phyloP scores from a whole-genome alignment of 208 protist species.

The Leptomonas seymouri region DNA sequence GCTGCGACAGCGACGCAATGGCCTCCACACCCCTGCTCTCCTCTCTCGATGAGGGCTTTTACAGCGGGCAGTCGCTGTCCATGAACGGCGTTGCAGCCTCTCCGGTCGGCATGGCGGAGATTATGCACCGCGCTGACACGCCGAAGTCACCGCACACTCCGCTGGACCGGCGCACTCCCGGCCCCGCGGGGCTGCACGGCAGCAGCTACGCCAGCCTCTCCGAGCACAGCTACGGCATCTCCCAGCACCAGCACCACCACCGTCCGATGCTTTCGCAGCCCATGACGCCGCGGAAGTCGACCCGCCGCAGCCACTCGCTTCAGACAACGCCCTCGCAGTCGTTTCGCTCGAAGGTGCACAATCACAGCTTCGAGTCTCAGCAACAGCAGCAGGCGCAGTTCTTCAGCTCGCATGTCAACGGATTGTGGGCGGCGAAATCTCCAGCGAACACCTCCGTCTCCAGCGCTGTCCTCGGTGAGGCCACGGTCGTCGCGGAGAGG shows the following conservation, averaged over 20 bases:
- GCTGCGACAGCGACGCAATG: constrained; percentile 1
- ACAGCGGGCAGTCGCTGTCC: not conserved
- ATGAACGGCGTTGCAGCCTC: not conserved
- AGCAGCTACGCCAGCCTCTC: constrained; percentile 10
- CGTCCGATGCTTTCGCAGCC: constrained; percentile 28
- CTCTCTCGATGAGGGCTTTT: not conserved
- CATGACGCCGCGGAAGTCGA: constrained; percentile 55
- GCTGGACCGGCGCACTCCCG: constrained; percentile 30
- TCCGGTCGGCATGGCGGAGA: not conserved
- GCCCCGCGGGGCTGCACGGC: constrained; percentile 10
- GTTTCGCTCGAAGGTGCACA: constrained; percentile 34
- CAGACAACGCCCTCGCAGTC: constrained; percentile 34
- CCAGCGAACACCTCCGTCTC: not conserved
- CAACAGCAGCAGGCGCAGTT: constrained; percentile 11
- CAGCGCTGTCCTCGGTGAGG: constrained; percentile 1
- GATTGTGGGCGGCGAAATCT: constrained; percentile 1
- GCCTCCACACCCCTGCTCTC: constrained; percentile 4
- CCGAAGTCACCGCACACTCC: constrained; percentile 42
- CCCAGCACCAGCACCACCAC: constrained; percentile 18
- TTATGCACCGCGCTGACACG: constrained; percentile 1
- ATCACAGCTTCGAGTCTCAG: constrained; percentile 33
- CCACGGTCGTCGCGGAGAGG: constrained; percentile 6
- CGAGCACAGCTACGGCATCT: constrained; percentile 14
- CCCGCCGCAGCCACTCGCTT: constrained; percentile 24
- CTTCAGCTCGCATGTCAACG: not conserved